Percentiles rank a stretch among this genome's conserved stretches.
These are phyloP conservation scores for Lathyrus aphaca DNA, from an alignment of 306 rosid genomes.

Conservation along the genomic window DNA sequence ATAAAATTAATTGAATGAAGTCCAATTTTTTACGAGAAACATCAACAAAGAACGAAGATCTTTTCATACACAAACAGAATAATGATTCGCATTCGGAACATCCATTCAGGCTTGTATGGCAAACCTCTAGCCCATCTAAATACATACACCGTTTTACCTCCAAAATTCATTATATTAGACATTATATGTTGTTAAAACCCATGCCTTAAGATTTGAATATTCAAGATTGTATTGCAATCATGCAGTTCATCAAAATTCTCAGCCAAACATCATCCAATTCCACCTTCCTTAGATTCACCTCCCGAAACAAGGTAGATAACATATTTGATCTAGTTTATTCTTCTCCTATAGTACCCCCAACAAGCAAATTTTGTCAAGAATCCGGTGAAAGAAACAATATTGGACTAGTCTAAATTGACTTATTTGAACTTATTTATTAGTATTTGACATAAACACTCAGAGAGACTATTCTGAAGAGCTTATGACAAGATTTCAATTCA, in stretches of 20 bases:
- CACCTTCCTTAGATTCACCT: not conserved
- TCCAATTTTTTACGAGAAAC: not conserved
- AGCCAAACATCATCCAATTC: not conserved
- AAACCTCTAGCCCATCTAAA: not conserved
- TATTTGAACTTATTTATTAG: not conserved
- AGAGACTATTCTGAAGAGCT: not conserved
- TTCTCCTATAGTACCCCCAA: not conserved
- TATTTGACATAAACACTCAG: not conserved
- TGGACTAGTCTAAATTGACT: not conserved
- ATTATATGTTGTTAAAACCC: not conserved
- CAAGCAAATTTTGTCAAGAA: conserved; percentile 4
- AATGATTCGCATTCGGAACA: not conserved
- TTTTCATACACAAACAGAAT: conserved; percentile 20
- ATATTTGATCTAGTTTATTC: conserved; percentile 13
- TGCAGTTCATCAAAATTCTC: not conserved
- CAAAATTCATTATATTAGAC: not conserved
- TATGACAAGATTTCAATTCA: not conserved
- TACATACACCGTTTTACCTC: not conserved
- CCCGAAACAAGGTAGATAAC: conserved; percentile 11
- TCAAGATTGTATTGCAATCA: not conserved
- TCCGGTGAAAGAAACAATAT: not conserved
- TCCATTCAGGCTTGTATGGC: not conserved
- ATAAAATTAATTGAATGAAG: not conserved
- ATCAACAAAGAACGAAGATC: too few relatives aligned
- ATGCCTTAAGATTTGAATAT: conserved; percentile 5